Evolutionary conservation across 495 filamentous ascomycete genomes (phyloP).

Genomic region (Aspergillus bertholletiae): DNA sequence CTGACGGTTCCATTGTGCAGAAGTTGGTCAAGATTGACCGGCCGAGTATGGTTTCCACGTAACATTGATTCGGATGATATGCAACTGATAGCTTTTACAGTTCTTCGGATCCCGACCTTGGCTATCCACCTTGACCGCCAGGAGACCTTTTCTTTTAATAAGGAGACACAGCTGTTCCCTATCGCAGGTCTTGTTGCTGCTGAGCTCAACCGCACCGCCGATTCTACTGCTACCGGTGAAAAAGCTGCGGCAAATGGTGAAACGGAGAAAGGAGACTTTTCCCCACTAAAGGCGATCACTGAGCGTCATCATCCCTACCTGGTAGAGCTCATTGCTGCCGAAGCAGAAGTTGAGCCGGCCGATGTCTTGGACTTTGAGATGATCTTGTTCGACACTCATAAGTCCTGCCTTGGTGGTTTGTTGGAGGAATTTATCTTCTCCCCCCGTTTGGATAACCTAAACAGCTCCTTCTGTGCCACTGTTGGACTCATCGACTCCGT

Average conservation of each 20-base stretch:
- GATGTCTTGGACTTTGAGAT: slow-evolving; percentile 93
- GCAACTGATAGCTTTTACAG: slow-evolving; percentile 19
- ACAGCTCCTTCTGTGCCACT: slow-evolving; percentile 88
- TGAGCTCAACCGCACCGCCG: slow-evolving; percentile 74
- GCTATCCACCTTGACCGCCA: slow-evolving; percentile 91
- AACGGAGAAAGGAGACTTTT: slow-evolving; percentile 44
- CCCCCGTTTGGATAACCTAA: slow-evolving; percentile 86
- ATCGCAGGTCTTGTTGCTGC: slow-evolving; percentile 84
- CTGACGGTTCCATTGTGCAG: slow-evolving; percentile 71
- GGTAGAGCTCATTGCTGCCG: slow-evolving; percentile 78
- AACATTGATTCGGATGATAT: not conserved
- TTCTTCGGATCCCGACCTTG: slow-evolving; percentile 86
- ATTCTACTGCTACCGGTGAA: slow-evolving; percentile 30
- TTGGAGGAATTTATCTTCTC: slow-evolving; percentile 95
- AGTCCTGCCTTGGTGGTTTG: slow-evolving; percentile 81
- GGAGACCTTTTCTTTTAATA: slow-evolving; percentile 86
- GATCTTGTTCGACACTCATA: slow-evolving; percentile 92
- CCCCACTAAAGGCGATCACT: slow-evolving; percentile 68
- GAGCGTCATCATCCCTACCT: slow-evolving; percentile 89
- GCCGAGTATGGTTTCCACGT: slow-evolving; percentile 53
- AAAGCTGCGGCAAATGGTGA: slow-evolving; percentile 30
- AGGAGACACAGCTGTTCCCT: slow-evolving; percentile 91
- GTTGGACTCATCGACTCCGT: slow-evolving; percentile 78
- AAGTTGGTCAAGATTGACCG: slow-evolving; percentile 87
- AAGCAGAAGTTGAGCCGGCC: slow-evolving; percentile 62